Evolutionary conservation across 2,329 filamentous ascomycete species (phyloP).

Genomic region (Pseudogymnoascus sp.): DNA sequence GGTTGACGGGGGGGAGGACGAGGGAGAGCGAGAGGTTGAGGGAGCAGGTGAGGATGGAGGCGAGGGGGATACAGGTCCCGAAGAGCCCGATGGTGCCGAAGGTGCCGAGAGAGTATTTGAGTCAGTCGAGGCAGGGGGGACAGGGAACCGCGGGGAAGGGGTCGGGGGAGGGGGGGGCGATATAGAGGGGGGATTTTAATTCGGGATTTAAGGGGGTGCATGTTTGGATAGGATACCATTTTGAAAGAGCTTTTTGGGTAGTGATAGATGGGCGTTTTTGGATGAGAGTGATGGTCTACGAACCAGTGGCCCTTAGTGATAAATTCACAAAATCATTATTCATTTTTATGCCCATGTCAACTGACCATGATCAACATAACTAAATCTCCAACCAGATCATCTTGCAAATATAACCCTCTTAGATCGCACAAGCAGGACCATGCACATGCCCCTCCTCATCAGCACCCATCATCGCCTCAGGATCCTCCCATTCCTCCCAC

Average conservation of each 20-base stretch:
- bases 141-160: background rate
- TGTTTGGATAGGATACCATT: background rate
- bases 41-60: slow-evolving; percentile 23
- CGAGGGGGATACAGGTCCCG: slow-evolving; percentile 23
- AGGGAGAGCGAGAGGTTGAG: slow-evolving; percentile 25
- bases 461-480: background rate
- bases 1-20: slow-evolving; percentile 48
- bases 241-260: background rate
- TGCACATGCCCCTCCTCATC: background rate
- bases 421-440: background rate
- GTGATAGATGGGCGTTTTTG: background rate
- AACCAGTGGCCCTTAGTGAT: no score
- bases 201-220: background rate
- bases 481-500: background rate
- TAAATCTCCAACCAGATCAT: background rate
- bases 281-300: background rate
- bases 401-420: background rate
- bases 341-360: no score
- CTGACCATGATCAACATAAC: no score
- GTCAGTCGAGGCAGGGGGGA: background rate
- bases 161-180: background rate
- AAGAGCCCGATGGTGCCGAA: slow-evolving; percentile 26
- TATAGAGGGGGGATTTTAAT: background rate
- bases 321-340: no score
- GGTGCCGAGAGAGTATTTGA: slow-evolving; percentile 25